Percentiles rank a stretch among this genome's conserved stretches.
Evolutionary conservation across 2,329 filamentous ascomycete species (phyloP).

Genomic region (Curvularia sp.): DNA sequence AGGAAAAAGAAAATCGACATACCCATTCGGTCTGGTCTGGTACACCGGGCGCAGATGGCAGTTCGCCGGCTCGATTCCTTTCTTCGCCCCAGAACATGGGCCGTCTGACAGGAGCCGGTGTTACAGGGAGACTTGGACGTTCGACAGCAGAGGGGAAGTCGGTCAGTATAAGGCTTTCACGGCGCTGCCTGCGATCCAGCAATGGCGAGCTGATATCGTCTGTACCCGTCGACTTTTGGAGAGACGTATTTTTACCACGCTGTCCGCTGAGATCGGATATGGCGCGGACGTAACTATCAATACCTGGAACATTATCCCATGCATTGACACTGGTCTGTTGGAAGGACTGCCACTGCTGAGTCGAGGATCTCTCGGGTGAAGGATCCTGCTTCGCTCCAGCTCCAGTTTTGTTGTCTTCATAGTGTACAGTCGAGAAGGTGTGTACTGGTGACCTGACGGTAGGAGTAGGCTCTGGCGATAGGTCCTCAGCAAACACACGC

Average conservation of each 20-base stretch:
- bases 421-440: slow-evolving; percentile 43
- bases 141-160: slow-evolving; percentile 86
- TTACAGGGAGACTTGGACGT: slow-evolving; percentile 87
- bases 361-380: slow-evolving; percentile 34
- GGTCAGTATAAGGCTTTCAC: slow-evolving; percentile 72
- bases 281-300: slow-evolving; percentile 83
- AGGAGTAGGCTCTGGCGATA: slow-evolving; percentile 49
- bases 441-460: slow-evolving; percentile 28
- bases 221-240: slow-evolving; percentile 35
- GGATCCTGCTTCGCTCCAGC: slow-evolving; percentile 20
- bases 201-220: slow-evolving; percentile 45
- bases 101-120: slow-evolving; percentile 79
- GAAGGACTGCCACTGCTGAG: slow-evolving; percentile 75
- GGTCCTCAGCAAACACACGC: slow-evolving; percentile 70
- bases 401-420: slow-evolving; percentile 27
- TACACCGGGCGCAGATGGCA: slow-evolving; percentile 82
- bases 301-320: slow-evolving; percentile 91
- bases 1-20: slow-evolving; percentile 64
- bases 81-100: slow-evolving; percentile 71
- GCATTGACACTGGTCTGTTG: slow-evolving; percentile 73
- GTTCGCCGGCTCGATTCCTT: slow-evolving; percentile 61
- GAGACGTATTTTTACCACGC: slow-evolving; percentile 55
- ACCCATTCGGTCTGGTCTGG: slow-evolving; percentile 92
- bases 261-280: slow-evolving; percentile 68
- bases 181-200: slow-evolving; percentile 47